Evolutionary conservation across 2,329 filamentous ascomycete genomes (phyloP).

Genomic region (Metarhizium album): DNA sequence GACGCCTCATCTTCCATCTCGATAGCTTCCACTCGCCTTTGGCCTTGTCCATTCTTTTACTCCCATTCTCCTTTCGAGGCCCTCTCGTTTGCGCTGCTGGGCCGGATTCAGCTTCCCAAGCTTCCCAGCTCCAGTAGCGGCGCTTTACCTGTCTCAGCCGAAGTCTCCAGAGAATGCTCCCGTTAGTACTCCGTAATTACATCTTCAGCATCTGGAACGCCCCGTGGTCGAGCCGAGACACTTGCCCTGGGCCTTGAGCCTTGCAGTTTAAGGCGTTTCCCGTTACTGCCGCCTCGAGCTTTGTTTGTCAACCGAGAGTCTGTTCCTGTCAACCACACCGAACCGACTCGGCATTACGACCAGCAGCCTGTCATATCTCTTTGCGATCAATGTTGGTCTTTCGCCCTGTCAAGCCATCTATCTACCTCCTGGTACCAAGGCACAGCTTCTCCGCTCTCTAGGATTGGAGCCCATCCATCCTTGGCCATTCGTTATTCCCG

Average conservation of each 20-base stretch:
- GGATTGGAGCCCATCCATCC: background rate
- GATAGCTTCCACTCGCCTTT: background rate
- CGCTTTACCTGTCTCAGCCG: too few species aligned
- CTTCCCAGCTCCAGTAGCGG: too few species aligned
- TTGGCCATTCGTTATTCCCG: background rate
- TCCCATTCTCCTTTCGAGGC: background rate
- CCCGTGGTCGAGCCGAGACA: background rate
- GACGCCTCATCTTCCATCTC: background rate
- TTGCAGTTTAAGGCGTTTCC: background rate
- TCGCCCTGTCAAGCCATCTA: background rate
- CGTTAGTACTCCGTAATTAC: background rate
- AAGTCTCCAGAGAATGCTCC: too few species aligned
- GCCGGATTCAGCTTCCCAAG: too few species aligned
- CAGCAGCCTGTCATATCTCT: slow-evolving; percentile 3
- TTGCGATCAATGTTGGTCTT: background rate
- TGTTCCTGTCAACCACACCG: background rate
- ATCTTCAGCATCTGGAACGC: background rate
- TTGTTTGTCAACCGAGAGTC: background rate
- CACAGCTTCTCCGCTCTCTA: background rate
- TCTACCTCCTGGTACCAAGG: background rate
- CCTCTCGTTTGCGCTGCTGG: background rate
- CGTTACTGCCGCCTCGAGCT: background rate
- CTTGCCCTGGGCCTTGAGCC: background rate
- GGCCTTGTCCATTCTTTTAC: slow-evolving; percentile 5
- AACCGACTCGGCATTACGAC: slow-evolving; percentile 1